Evolutionary conservation across 192 early-diverging fungal genomes (phyloP).

Genomic region (Linnemannia zychae): DNA sequence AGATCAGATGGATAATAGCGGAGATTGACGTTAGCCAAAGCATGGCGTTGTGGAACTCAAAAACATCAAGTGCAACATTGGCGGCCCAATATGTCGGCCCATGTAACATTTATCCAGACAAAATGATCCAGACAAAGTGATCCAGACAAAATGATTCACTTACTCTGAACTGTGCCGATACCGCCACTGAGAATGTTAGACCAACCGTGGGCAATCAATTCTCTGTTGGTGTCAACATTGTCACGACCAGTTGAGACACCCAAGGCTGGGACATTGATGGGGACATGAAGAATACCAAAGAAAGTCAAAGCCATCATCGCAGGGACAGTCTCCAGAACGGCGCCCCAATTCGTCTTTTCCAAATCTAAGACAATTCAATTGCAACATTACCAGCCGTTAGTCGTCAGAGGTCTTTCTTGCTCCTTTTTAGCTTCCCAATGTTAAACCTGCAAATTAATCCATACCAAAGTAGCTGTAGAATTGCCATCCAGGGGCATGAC

Average conservation of each 20-base stretch:
- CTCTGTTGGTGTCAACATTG: conserved; percentile 91
- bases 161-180: conserved; percentile 84
- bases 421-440: not conserved
- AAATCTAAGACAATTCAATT: conserved; percentile 63
- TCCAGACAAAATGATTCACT: conserved; percentile 8
- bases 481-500: conserved; percentile 85
- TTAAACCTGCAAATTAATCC: not conserved
- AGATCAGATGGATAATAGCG: conserved; percentile 1
- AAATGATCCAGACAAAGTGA: no score
- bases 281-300: conserved; percentile 96
- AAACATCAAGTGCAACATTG: not conserved
- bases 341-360: conserved; percentile 73
- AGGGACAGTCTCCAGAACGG: conserved; percentile 79
- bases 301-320: conserved; percentile 95
- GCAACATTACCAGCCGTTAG: not conserved
- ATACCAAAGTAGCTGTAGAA: conserved; percentile 87
- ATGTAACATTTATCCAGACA: not conserved
- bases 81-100: not conserved
- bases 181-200: conserved; percentile 88
- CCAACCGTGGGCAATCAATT: conserved; percentile 93
- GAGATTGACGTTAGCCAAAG: conserved; percentile 9
- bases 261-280: conserved; percentile 96
- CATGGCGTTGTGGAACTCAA: not conserved
- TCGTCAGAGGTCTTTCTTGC: not conserved
- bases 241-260: conserved; percentile 91